Evolutionary conservation across 306 rosid genomes (phyloP).

Genomic region (Acacia melanoxylon): DNA sequence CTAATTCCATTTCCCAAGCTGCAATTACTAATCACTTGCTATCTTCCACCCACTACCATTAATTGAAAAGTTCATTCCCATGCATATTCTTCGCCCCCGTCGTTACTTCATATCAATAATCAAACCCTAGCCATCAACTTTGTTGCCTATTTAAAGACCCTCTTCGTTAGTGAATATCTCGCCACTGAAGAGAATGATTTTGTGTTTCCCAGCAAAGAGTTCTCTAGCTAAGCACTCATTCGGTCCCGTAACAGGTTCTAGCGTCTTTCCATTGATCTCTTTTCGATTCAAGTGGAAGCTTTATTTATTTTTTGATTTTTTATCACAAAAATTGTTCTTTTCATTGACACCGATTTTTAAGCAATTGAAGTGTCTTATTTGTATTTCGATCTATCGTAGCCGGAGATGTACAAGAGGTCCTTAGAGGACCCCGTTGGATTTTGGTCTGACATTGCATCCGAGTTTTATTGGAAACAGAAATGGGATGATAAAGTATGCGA

Average conservation of each 20-base stretch:
- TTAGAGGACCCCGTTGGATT: slow-evolving; percentile 86
- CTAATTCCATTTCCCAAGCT: no score
- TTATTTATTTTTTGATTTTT: slow-evolving; percentile 1
- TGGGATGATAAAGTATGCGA: slow-evolving; percentile 61
- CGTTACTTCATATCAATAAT: no score
- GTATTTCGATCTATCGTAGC: slow-evolving; percentile 45
- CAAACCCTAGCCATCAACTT: no score
- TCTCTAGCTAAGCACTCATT: slow-evolving; percentile 63
- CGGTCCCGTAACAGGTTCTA: slow-evolving; percentile 65
- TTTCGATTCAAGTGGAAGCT: background rate
- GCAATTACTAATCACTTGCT: no score
- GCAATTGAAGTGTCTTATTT: background rate
- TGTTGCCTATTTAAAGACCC: no score
- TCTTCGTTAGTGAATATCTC: slow-evolving; percentile 49
- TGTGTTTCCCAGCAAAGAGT: slow-evolving; percentile 59
- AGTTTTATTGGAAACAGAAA: slow-evolving; percentile 72
- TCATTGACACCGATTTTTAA: background rate
- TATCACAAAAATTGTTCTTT: background rate
- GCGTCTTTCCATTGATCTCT: background rate
- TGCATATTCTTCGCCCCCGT: no score
- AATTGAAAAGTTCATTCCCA: no score
- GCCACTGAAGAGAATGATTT: slow-evolving; percentile 68
- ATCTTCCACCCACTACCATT: no score
- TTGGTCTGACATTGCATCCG: slow-evolving; percentile 90
- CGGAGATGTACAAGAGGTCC: slow-evolving; percentile 83